These are phyloP conservation scores for Clitoria ternatea DNA, from an alignment of 306 rosid species.

Conservation along the genomic window DNA sequence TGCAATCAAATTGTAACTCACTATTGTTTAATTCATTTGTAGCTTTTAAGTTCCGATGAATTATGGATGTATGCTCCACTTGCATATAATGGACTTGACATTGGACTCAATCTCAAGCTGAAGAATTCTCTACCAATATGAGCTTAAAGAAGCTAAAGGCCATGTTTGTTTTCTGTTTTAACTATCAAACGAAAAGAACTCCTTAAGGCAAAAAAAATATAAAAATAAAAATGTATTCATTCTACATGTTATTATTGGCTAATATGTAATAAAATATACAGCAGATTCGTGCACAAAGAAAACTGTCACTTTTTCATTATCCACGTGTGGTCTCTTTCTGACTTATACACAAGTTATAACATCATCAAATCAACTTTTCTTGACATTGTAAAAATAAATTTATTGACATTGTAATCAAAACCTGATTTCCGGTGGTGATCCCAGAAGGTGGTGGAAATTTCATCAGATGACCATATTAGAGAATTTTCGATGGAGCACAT, in stretches of 20 bases:
- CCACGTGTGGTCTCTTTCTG: constrained; percentile 17
- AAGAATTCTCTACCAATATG: constrained; percentile 43
- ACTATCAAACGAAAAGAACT: constrained; percentile 1
- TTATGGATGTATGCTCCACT: constrained; percentile 95
- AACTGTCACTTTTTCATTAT: constrained; percentile 20
- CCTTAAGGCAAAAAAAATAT: neutral
- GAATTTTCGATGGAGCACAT: no score
- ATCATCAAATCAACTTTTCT: neutral
- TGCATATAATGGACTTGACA: constrained; percentile 86
- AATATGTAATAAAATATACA: constrained; percentile 32
- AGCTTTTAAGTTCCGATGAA: constrained; percentile 93
- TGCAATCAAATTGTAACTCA: neutral
- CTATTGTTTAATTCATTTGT: neutral
- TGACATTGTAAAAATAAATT: neutral
- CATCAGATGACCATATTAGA: no score
- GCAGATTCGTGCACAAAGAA: constrained; percentile 36
- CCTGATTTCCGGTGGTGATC: no score
- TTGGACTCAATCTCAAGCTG: constrained; percentile 52
- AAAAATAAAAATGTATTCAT: constrained; percentile 1
- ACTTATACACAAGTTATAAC: neutral
- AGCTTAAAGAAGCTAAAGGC: constrained; percentile 24
- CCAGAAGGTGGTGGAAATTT: no score
- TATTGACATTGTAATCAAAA: neutral
- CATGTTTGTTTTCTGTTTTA: constrained; percentile 5
- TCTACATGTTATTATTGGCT: constrained; percentile 33